Percentiles rank a stretch among this genome's conserved stretches.
phyloP scores from a whole-genome alignment of 495 filamentous ascomycete species.

The Massariosphaeria phaeospora region DNA sequence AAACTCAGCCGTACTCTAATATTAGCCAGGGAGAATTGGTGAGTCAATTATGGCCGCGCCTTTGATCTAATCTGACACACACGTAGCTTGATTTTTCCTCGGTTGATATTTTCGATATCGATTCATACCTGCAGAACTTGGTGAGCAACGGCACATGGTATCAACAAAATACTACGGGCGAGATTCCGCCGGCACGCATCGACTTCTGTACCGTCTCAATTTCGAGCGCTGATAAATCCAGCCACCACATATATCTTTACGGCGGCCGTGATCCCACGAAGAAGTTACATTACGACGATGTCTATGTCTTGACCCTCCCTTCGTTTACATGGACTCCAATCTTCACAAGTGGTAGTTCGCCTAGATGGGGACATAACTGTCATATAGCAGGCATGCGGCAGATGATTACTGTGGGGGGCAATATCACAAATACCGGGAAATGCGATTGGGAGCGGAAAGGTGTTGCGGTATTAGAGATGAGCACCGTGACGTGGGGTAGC shows the following conservation, averaged over 20 bases:
- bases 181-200: conserved; percentile 17
- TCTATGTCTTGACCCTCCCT: conserved; percentile 70
- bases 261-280: conserved; percentile 44
- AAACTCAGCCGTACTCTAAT: neutral
- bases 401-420: conserved; percentile 45
- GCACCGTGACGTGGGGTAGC: conserved; percentile 40
- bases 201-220: conserved; percentile 22
- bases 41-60: neutral
- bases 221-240: conserved; percentile 28
- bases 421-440: conserved; percentile 1
- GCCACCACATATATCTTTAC: conserved; percentile 40
- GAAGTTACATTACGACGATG: conserved; percentile 53
- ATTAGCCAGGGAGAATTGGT: conserved; percentile 2
- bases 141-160: conserved; percentile 25
- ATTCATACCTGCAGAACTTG: conserved; percentile 15
- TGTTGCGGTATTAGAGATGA: conserved; percentile 41
- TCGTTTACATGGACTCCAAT: conserved; percentile 72
- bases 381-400: conserved; percentile 39
- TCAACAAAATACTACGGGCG: conserved; percentile 18
- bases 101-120: conserved; percentile 29
- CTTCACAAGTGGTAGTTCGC: conserved; percentile 37
- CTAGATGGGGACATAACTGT: conserved; percentile 43
- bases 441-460: conserved; percentile 44
- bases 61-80: conserved; percentile 1
- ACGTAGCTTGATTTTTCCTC: conserved; percentile 16